Evolutionary conservation across 2,329 filamentous ascomycete genomes (phyloP).

Genomic region (Fusarium sambucinum): DNA sequence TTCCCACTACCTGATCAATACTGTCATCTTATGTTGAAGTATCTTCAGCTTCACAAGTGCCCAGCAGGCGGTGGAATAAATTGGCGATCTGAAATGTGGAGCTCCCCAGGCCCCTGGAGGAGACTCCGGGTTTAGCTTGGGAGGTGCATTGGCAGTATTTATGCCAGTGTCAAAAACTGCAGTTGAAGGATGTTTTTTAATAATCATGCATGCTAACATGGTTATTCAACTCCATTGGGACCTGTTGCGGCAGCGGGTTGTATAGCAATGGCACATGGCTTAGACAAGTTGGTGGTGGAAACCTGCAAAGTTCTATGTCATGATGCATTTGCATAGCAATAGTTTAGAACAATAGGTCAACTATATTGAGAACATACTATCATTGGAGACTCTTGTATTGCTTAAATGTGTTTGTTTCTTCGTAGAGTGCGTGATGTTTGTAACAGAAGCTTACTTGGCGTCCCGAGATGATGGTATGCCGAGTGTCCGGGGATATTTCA

Average conservation of each 20-base stretch:
- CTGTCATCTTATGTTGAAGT: not conserved
- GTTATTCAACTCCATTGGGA: not conserved
- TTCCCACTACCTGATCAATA: not conserved
- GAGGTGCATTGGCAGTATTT: not conserved
- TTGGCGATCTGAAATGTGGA: constrained; percentile 38
- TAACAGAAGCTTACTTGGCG: constrained; percentile 28
- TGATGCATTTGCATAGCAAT: not conserved
- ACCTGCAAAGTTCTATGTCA: constrained; percentile 33
- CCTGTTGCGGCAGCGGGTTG: not conserved
- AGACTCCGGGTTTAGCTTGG: constrained; percentile 24
- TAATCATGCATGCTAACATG: not conserved
- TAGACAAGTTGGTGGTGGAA: constrained; percentile 24
- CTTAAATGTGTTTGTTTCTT: not conserved
- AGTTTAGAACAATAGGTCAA: not conserved
- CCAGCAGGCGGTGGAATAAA: not conserved
- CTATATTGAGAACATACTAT: not conserved
- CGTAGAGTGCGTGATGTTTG: constrained; percentile 16
- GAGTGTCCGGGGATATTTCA: constrained; percentile 16
- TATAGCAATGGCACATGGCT: constrained; percentile 2
- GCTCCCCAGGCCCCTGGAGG: constrained; percentile 41
- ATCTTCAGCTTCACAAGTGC: not conserved
- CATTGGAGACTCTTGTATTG: not conserved
- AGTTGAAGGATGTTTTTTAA: not conserved
- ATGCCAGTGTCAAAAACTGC: not conserved
- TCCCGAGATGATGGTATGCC: constrained; percentile 33